Base-by-base conservation (phyloP, 1,284 basidiomycete genomes). In the Ustilago vetiveriae region DNA sequence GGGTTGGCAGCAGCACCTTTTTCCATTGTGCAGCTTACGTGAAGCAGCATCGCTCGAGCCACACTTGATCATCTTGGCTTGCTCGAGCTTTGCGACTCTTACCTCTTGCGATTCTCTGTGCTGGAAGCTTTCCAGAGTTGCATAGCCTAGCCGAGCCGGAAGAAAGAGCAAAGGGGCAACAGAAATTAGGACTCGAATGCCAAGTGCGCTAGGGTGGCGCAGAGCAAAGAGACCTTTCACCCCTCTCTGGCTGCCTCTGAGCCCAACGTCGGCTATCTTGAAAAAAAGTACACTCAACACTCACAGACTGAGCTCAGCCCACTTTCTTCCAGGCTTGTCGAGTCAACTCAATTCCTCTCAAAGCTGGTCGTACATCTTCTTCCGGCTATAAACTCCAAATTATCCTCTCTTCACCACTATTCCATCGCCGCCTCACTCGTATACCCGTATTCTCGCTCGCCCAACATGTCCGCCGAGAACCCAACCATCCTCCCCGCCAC, bases 151-250 rank as follows among this genome's bases (percentile, higher is more conserved):
- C n/a, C n/a, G n/a, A 29, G 27, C 27, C 13, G 27, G 27, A 29
- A 29, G 27, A 29, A 29, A 29, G 13, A 13, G 27, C 27, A 29
- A 29, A 29, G 13, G 27, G 13, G 13, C 27, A 29, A 29, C 7
- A 29, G n/a, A n/a, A n/a, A n/a, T n/a, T n/a, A n/a, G n/a, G n/a
- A 30, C 29, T 35, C 33, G 74, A 82, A 10, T 64, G 86, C 29
- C 70, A 81, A 44, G 83, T 85, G 24, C 72, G 73, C 11, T 86
- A 85, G 86, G 64, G 64, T 69, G 85, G 79, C 63, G 75, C 76
- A 21, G n/a, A n/a, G n/a, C n/a, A 79, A 58, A 35, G 5, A 8
- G 32, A 6, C 32, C 9, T 35, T 35, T 35, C 32, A 9, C 32
- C 16, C 9, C 9, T 16, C 32, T 10, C 36, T 37, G 5, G 36